These are phyloP conservation scores for Heliophila coronopifolia DNA, from an alignment of 441 rosid species.

Conservation along the genomic window DNA sequence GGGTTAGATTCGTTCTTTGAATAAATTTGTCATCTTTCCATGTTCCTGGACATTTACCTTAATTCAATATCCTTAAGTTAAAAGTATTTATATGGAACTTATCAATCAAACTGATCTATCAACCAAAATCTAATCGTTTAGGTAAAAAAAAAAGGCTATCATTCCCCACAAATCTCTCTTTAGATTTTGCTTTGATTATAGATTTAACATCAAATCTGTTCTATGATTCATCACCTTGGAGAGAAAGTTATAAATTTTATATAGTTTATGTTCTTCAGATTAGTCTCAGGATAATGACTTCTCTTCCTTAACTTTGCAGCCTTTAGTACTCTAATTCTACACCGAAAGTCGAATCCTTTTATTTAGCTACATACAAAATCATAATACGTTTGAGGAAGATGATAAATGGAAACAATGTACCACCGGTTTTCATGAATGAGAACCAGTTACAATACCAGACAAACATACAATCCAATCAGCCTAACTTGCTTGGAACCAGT, in stretches of 20 bases:
- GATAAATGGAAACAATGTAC: constrained; percentile 51
- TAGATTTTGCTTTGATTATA: neutral
- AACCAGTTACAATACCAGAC: constrained; percentile 44
- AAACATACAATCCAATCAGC: constrained; percentile 45
- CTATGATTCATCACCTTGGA: constrained; percentile 8
- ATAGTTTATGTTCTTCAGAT: neutral
- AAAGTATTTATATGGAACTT: constrained; percentile 3
- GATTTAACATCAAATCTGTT: neutral
- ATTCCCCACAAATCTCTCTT: neutral
- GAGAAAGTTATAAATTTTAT: neutral
- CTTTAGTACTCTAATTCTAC: neutral
- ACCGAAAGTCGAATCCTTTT: neutral
- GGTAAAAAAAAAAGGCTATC: neutral
- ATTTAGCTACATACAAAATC: neutral
- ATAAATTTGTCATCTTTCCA: constrained; percentile 26
- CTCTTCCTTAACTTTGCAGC: constrained; percentile 7
- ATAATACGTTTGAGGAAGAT: constrained; percentile 32
- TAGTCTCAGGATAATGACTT: neutral
- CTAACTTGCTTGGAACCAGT: constrained; percentile 52
- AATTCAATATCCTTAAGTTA: neutral
- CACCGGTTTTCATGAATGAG: constrained; percentile 42
- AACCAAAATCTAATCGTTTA: neutral
- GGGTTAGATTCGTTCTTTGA: constrained; percentile 12
- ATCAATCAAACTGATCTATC: neutral
- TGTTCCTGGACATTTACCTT: constrained; percentile 7